phyloP scores from a whole-genome alignment of 2,329 filamentous ascomycete genomes.

The Cladorrhinum sp. region DNA sequence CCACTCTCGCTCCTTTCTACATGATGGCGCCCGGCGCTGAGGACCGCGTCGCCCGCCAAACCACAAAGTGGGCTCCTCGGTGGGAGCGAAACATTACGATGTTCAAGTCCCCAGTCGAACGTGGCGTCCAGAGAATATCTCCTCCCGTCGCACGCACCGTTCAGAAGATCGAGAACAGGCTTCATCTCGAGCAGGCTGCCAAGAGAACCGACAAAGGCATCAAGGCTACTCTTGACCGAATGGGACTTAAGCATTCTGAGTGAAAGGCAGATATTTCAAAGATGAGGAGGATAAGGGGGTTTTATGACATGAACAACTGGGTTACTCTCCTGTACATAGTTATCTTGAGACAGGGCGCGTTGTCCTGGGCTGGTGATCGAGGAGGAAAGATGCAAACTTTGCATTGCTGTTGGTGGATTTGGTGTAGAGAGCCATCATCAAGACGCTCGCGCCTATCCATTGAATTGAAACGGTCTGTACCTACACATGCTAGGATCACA shows the following conservation, averaged over 20 bases:
- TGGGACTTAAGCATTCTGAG: conserved; percentile 20
- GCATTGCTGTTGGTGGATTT: neutral
- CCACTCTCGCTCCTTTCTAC: conserved; percentile 55
- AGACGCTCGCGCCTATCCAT: neutral
- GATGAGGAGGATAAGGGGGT: neutral
- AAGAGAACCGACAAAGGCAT: conserved; percentile 21
- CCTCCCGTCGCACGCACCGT: conserved; percentile 28
- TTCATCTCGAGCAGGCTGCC: conserved; percentile 27
- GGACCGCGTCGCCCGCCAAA: conserved; percentile 52
- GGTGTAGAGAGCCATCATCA: neutral
- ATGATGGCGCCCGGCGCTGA: conserved; percentile 55
- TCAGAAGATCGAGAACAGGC: conserved; percentile 24
- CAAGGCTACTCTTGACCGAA: conserved; percentile 22
- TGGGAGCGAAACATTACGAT: conserved; percentile 58
- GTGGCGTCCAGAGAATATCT: conserved; percentile 23
- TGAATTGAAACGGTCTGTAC: neutral
- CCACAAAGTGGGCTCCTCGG: conserved; percentile 55
- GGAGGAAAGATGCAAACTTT: neutral
- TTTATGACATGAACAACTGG: neutral
- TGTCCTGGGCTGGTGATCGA: neutral
- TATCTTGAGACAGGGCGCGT: neutral
- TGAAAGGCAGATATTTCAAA: neutral
- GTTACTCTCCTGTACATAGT: conserved; percentile 1
- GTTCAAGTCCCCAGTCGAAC: conserved; percentile 37
- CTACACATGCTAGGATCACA: neutral